Conservation (phyloP, 2,329 filamentous ascomycete genomes). For the Aureobasidium sp. region DNA sequence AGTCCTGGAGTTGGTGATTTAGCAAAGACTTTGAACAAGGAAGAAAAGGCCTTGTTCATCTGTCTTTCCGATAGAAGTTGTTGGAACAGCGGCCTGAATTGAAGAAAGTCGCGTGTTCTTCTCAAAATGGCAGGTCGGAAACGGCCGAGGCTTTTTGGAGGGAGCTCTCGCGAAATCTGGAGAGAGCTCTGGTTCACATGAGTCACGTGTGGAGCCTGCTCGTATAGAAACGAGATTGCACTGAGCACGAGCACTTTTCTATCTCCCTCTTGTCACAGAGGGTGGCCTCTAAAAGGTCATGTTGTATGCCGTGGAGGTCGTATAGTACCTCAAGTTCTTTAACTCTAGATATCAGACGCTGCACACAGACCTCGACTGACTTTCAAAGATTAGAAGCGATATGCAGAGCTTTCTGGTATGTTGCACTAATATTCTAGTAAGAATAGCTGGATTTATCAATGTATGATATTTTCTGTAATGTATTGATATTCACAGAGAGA, state of each 20-base stretch:
- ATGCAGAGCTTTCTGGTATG: no score
- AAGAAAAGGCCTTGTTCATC: constrained; percentile 10
- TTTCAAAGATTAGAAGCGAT: no score
- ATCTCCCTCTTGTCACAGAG: no score
- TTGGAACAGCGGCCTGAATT: constrained; percentile 2
- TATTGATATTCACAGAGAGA: no score
- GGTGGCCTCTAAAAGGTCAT: no score
- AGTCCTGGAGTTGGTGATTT: neutral
- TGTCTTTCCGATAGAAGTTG: neutral
- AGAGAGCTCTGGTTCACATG: constrained; percentile 11
- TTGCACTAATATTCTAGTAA: no score
- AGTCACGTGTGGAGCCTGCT: constrained; percentile 19
- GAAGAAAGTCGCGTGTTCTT: constrained; percentile 14
- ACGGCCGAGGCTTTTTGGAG: constrained; percentile 5
- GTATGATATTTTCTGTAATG: no score
- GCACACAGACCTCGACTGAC: no score
- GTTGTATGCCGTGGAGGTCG: no score
- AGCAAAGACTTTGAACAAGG: constrained; percentile 5
- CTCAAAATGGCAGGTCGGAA: constrained; percentile 16
- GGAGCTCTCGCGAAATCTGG: neutral
- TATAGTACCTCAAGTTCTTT: no score
- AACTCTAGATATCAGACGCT: no score
- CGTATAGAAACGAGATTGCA: constrained; percentile 5
- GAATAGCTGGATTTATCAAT: no score
- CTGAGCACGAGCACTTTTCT: neutral